These are phyloP conservation scores for Solanum hybrid DNA, from an alignment of 305 asterid species.

Conservation along the genomic window DNA sequence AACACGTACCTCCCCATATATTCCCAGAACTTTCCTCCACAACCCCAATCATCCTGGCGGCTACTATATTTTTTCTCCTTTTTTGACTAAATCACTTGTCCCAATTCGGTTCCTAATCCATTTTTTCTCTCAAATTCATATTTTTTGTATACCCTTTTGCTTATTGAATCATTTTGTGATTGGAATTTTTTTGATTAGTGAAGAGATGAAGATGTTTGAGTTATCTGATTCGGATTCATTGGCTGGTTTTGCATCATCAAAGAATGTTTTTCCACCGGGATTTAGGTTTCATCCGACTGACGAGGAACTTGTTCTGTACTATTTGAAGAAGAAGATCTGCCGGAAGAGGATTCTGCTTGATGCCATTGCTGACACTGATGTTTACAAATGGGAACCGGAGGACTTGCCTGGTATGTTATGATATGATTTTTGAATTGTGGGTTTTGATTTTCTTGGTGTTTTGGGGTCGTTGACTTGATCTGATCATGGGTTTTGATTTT, in stretches of 20 bases:
- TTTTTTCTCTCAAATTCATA: neutral
- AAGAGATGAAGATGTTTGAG: neutral
- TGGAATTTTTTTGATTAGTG: neutral
- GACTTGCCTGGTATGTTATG: conserved; percentile 62
- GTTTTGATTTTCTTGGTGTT: neutral
- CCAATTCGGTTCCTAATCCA: neutral
- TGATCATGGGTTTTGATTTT: neutral
- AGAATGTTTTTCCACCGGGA: conserved; percentile 51
- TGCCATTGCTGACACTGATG: conserved; percentile 71
- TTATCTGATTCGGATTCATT: neutral
- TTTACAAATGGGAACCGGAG: conserved; percentile 87
- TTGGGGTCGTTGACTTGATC: neutral
- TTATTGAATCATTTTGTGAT: neutral
- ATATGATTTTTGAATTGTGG: neutral
- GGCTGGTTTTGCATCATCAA: neutral
- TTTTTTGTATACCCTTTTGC: neutral
- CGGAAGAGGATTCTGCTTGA: conserved; percentile 1
- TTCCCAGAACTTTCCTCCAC: neutral
- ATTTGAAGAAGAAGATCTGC: conserved; percentile 72
- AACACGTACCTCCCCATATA: neutral
- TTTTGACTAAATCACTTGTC: neutral
- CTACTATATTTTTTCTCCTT: neutral
- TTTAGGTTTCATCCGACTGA: conserved; percentile 91
- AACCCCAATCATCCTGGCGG: neutral
- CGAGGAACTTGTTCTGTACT: conserved; percentile 77